phyloP scores from a whole-genome alignment of 345 rosid species.

The Ceriops tagal region DNA sequence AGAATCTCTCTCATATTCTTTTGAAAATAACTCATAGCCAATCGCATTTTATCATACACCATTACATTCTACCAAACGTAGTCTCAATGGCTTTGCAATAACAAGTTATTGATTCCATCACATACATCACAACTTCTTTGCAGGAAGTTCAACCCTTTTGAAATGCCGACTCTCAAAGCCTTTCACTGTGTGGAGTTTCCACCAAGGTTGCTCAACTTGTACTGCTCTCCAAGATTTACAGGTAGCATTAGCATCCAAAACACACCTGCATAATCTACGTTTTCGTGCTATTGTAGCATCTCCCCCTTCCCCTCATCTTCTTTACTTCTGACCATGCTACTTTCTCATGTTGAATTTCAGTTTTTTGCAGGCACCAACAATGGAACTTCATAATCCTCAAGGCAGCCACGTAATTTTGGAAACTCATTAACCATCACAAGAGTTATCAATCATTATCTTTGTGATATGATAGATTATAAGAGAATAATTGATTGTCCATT shows the following conservation, averaged over 20 bases:
- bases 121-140: slow-evolving; percentile 4
- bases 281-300: too few relatives aligned
- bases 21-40: too few relatives aligned
- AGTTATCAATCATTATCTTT: background rate
- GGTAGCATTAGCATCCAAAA: slow-evolving; percentile 12
- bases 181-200: slow-evolving; percentile 33
- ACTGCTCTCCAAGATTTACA: slow-evolving; percentile 8
- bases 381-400: background rate
- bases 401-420: background rate
- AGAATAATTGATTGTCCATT: background rate
- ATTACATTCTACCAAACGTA: too few relatives aligned
- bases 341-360: background rate
- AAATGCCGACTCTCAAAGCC: slow-evolving; percentile 35
- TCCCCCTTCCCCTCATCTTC: background rate
- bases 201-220: slow-evolving; percentile 22
- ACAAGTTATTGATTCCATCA: background rate
- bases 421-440: background rate
- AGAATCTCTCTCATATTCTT: too few relatives aligned
- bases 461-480: background rate
- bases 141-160: slow-evolving; percentile 37
- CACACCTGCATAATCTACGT: background rate
- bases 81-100: background rate
- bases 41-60: background rate
- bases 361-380: background rate
- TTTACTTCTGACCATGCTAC: background rate